Evolutionary conservation across 2,329 filamentous ascomycete genomes (phyloP), one percentile per base, ranked within the genome.

Genomic region (Ilyonectria mors-panacis): DNA sequence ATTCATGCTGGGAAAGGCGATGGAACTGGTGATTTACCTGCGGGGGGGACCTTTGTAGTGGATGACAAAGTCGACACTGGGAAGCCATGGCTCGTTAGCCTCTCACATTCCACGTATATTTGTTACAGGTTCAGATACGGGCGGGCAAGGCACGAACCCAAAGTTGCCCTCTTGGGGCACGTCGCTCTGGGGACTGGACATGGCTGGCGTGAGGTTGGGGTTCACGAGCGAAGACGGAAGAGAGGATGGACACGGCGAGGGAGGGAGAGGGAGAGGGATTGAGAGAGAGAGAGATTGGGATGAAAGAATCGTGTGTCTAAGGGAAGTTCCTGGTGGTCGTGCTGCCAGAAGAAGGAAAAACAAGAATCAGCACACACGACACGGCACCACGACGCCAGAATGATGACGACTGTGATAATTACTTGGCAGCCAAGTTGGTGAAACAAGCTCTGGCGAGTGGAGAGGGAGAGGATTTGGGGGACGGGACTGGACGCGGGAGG

Each of bases 21-120:
- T 35, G 56, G 48, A 35, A 33, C 15, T 23, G 58, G 42, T 53
- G 35, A 19, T 83, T 69, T 84, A 93, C 93, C 89, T 63, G 89
- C 87, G 50, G 89, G 85, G 28, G 90, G 87, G 76, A 95, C 91
- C 91, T 65, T 91, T 86, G 82, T 93, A 97, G 77, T 91, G 89
- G 69, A 98, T 88, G 64, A 97, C 94, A 85, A 94, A 98, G 84
- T 98, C 95, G 67, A 97, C 93, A 60, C 93, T 88, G 75, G 39
- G 63, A 26, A 10, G 23, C n/a, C 19, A 56, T 37, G 10, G 66
- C 72, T 63, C 74, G 71, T 65, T 44, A 37, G 26, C 23, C 30
- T 67, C 17, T 30, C 37, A 12, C 6, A 17, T 21, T 19, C 39
- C 39, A 42, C 21, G 2, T 28, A 37, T 30, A 35, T 3, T 35